Base-by-base conservation (phyloP, 352 stramenopile genomes). In the Globisporangium spinosum region DNA sequence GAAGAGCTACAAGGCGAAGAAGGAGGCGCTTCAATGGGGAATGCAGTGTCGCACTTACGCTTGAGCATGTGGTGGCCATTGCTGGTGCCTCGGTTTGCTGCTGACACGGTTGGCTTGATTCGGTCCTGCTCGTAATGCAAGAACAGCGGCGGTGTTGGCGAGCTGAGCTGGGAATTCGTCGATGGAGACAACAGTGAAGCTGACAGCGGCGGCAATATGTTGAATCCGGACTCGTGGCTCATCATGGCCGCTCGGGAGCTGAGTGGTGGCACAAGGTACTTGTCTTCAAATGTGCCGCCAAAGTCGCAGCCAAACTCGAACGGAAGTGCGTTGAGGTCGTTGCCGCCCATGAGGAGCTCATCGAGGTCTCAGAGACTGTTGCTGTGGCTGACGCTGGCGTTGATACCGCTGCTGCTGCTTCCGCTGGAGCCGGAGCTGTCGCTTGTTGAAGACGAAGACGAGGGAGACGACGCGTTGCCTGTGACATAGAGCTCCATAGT, bases 261-360 rank as follows among this genome's bases (percentile, higher is more conserved):
- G 23, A 60, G 55, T 2, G 71, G 65, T 0, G 61, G 60, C 10
- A 69, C 40, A 22, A 79, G 25, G 32, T 73, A 64, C 32, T 77
- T 79, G 34, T 76, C 75, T 8, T 82, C 75, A 49, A 82, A 82
- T 10, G 66, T 58, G 17, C 66, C 69, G n/a, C 70, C 73, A 65
- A 79, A 82, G 57, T 82, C 75, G 27, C 75, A 82, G 13, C 72
- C 66, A 62, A 82, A 76, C 62, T 82, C 75, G 55, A 82, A 79
- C 47, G 72, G 72, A 27, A 82, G 71, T 32, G 73, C 59, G 38
- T 79, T 72, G 13, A 79, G 65, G 22, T 77, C 67, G 20, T 66
- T 70, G 22, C 67, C 54, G 17, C 73, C 68, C 60, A 82, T 68
- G 56, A 82, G 61, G 17, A 82, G 55, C 55, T 82, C 75, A 47